Evolutionary conservation across 2,329 filamentous ascomycete species (phyloP).

Genomic region (Cercospora sp.): DNA sequence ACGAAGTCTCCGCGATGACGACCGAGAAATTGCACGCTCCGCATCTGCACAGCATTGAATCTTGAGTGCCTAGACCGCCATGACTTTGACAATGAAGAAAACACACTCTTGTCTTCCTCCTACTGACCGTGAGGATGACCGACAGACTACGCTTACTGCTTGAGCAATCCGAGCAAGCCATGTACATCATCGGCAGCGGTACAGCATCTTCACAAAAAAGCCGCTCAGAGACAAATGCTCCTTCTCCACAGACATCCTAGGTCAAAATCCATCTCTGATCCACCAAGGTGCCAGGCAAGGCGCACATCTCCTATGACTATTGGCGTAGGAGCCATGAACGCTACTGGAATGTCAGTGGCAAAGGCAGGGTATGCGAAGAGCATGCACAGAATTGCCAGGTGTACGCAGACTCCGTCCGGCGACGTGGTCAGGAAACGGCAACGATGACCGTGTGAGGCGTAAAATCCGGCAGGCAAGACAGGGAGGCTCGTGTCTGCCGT

Average conservation of each 20-base stretch:
- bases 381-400: neutral
- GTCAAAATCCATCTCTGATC: neutral
- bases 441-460: slow-evolving; percentile 8
- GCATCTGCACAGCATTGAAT: neutral
- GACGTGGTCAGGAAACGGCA: neutral
- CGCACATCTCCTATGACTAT: neutral
- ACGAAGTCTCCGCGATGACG: neutral
- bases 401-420: neutral
- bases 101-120: neutral
- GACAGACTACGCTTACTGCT: neutral
- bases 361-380: neutral
- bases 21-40: neutral
- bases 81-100: neutral
- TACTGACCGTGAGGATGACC: too few species aligned
- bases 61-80: neutral
- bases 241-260: neutral
- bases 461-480: slow-evolving; percentile 1
- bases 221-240: neutral
- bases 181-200: neutral
- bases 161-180: neutral
- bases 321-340: slow-evolving; percentile 1
- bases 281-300: neutral
- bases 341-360: slow-evolving; percentile 6
- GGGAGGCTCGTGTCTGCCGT: neutral
- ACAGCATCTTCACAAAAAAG: neutral